Percentiles rank a stretch among this genome's conserved stretches.
Evolutionary conservation across 2,329 filamentous ascomycete genomes (phyloP).

Genomic region (Fusarium phyllophilum): DNA sequence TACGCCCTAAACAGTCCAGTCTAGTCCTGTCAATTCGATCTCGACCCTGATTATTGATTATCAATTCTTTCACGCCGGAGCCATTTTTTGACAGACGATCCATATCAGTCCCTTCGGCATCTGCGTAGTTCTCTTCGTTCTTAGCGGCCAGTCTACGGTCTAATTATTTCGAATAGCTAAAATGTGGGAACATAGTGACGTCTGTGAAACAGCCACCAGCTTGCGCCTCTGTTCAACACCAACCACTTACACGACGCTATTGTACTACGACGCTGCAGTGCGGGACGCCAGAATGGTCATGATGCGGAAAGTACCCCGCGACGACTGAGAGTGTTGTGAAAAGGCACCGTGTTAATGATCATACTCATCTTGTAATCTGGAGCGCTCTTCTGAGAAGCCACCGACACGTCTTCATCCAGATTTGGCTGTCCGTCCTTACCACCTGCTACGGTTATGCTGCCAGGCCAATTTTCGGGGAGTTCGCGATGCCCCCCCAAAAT

Average conservation of each 20-base stretch:
- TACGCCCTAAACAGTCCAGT: not conserved
- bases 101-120: not conserved
- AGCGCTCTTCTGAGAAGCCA: not conserved
- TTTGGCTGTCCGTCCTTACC: not conserved
- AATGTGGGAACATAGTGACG: constrained; percentile 27
- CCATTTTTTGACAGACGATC: not conserved
- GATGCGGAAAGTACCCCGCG: not conserved
- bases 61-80: not conserved
- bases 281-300: not conserved
- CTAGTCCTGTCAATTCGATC: not conserved
- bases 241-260: not conserved
- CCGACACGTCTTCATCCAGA: not conserved
- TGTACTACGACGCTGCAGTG: not conserved
- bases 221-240: not conserved
- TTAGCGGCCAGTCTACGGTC: not conserved
- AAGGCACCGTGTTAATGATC: not conserved
- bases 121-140: not conserved
- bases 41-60: not conserved
- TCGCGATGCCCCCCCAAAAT: not conserved
- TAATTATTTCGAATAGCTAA: not conserved
- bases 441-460: not conserved
- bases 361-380: not conserved
- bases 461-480: not conserved
- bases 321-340: not conserved
- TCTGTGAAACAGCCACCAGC: constrained; percentile 13